Evolutionary conservation across 441 rosid species (phyloP).

Genomic region (Syzygium malaccense): DNA sequence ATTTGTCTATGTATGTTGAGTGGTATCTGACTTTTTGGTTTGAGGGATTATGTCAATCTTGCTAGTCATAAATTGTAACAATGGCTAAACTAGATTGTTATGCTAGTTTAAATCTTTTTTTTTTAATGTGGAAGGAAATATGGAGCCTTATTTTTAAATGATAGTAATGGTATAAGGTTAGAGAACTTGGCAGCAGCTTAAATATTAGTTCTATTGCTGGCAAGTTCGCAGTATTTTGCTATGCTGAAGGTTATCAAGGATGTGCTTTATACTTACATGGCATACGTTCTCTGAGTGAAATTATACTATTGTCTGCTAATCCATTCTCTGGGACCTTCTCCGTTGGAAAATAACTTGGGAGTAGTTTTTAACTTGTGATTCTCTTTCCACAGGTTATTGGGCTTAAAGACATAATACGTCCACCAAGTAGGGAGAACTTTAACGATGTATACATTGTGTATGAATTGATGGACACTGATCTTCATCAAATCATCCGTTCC

Average conservation of each 20-base stretch:
- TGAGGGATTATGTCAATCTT: neutral
- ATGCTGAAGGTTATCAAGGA: neutral
- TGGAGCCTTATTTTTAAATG: neutral
- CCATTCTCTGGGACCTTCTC: neutral
- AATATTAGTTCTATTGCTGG: neutral
- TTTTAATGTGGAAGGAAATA: neutral
- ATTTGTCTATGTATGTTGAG: neutral
- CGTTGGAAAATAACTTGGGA: neutral
- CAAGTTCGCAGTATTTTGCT: neutral
- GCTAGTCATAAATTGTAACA: neutral
- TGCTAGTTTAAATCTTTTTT: neutral
- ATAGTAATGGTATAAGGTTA: neutral
- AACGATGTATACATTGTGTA: constrained; percentile 11
- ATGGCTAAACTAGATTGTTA: neutral
- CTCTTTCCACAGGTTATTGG: constrained; percentile 3
- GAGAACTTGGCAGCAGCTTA: neutral
- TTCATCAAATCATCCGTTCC: constrained; percentile 14
- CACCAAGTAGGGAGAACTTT: constrained; percentile 13
- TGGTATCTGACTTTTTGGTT: neutral
- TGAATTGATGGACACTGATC: constrained; percentile 17
- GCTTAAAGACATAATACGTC: constrained; percentile 10
- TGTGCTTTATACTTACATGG: neutral
- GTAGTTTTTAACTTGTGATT: neutral
- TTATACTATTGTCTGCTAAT: neutral
- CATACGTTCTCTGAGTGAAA: neutral